A percentile compares a stretch with the other conserved stretches of the same genome.
Evolutionary conservation across 1,284 basidiomycete genomes (phyloP).

Genomic region (Mycosarcoma maydis): DNA sequence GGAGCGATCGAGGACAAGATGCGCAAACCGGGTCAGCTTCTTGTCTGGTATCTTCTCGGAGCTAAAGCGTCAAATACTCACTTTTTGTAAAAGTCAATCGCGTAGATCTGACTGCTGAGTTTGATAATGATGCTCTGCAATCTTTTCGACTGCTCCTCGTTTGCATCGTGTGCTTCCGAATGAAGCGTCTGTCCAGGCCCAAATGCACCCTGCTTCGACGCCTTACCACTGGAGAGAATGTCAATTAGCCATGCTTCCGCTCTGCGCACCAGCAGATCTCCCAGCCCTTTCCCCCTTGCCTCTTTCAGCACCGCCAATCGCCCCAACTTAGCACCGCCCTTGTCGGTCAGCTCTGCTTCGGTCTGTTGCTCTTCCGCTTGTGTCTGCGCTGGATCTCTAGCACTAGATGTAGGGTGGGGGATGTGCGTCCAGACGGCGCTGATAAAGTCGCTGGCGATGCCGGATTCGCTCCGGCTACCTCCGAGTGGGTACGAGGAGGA

Average conservation of each 20-base stretch:
- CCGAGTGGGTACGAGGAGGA: slow-evolving; percentile 29
- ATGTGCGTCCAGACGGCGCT: slow-evolving; percentile 21
- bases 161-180: not conserved
- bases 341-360: slow-evolving; percentile 7
- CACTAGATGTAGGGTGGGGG: not conserved
- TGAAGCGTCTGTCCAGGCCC: slow-evolving; percentile 18
- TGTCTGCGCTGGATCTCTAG: slow-evolving; percentile 29
- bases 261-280: slow-evolving; percentile 23
- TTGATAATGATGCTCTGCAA: slow-evolving; percentile 45
- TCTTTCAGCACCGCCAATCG: slow-evolving; percentile 39
- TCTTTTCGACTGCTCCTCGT: slow-evolving; percentile 1
- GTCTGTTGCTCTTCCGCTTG: slow-evolving; percentile 25
- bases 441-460: slow-evolving; percentile 36
- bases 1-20: too few relatives aligned
- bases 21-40: too few relatives aligned
- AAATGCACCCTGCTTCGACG: slow-evolving; percentile 28
- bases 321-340: slow-evolving; percentile 41
- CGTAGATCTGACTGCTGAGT: slow-evolving; percentile 48
- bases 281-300: slow-evolving; percentile 40
- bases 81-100: slow-evolving; percentile 38
- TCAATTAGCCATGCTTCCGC: slow-evolving; percentile 34
- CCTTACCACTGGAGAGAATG: slow-evolving; percentile 6
- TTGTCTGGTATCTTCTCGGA: too few relatives aligned
- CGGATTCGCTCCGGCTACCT: slow-evolving; percentile 24
- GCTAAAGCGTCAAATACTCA: slow-evolving; percentile 23